These are phyloP conservation scores for Aspergillus terreus DNA, from an alignment of 2,329 filamentous ascomycete genomes.

Conservation along the genomic window DNA sequence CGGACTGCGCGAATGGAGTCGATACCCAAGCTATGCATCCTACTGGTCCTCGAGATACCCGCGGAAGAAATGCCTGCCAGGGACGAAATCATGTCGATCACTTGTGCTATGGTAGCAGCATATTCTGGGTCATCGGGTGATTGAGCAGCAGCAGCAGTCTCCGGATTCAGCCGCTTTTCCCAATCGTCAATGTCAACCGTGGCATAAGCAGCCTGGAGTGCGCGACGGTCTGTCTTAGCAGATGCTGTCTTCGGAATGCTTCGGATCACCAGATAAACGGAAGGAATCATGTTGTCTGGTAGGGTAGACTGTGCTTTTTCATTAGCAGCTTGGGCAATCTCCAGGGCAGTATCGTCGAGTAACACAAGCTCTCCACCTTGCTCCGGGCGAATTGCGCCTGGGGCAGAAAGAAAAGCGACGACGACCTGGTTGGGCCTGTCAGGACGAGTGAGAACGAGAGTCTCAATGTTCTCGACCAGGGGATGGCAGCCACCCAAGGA, in stretches of 20 bases:
- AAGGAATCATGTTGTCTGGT: slow-evolving; percentile 34
- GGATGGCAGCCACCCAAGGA: slow-evolving; percentile 28
- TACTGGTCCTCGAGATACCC: slow-evolving; percentile 18
- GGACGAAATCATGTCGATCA: slow-evolving; percentile 21
- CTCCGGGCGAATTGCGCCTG: slow-evolving; percentile 8
- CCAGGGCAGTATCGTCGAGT: slow-evolving; percentile 13
- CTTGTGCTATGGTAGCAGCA: slow-evolving; percentile 3
- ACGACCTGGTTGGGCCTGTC: slow-evolving; percentile 29
- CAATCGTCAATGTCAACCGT: slow-evolving; percentile 24
- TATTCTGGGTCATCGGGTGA: neutral
- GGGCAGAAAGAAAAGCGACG: slow-evolving; percentile 33
- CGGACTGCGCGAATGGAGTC: slow-evolving; percentile 32
- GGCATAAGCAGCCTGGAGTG: slow-evolving; percentile 22
- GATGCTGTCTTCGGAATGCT: slow-evolving; percentile 28
- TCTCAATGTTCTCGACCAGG: slow-evolving; percentile 30
- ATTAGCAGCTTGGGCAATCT: slow-evolving; percentile 21
- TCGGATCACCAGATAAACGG: slow-evolving; percentile 27
- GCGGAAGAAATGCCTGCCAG: slow-evolving; percentile 20
- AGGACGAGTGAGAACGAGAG: slow-evolving; percentile 26
- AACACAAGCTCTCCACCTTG: slow-evolving; percentile 10
- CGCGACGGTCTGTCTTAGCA: slow-evolving; percentile 32
- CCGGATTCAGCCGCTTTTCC: slow-evolving; percentile 21
- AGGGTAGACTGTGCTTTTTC: slow-evolving; percentile 17
- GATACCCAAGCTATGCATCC: slow-evolving; percentile 26
- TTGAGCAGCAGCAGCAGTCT: slow-evolving; percentile 2